A percentile compares a stretch with the other conserved stretches of the same genome.
These are phyloP conservation scores for Mesembryanthemum crystallinum DNA, from an alignment of 148 eudicot genomes.

Conservation along the genomic window DNA sequence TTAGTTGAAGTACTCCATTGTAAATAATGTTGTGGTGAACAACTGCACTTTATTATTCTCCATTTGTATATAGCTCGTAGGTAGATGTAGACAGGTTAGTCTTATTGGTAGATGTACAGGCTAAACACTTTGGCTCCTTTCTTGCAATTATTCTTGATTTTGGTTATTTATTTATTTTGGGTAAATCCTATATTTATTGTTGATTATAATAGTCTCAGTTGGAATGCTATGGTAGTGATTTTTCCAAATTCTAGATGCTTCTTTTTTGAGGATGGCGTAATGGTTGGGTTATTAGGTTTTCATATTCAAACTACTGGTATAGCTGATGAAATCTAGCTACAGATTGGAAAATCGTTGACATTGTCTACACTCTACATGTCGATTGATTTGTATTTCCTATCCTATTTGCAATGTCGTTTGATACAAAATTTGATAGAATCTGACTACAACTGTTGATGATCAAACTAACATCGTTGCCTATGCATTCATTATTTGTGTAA, in stretches of 20 bases:
- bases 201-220: neutral
- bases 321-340: neutral
- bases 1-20: slow-evolving; percentile 1
- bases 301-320: too few species aligned
- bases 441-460: too few species aligned
- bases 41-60: neutral
- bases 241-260: neutral
- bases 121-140: neutral
- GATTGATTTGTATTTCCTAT: neutral
- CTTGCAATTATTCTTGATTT: neutral
- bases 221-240: neutral
- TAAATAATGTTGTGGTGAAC: neutral
- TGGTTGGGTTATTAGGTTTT: too few species aligned
- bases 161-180: neutral
- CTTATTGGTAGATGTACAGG: neutral
- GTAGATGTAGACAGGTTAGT: neutral
- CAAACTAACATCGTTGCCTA: too few species aligned
- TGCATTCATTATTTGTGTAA: too few species aligned
- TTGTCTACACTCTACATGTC: neutral
- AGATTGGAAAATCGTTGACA: neutral
- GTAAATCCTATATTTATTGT: neutral
- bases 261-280: neutral
- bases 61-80: neutral
- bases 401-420: neutral
- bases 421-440: neutral